Evolutionary conservation across 2,329 filamentous ascomycete genomes (phyloP).

Genomic region (Aquanectria penicillioides): DNA sequence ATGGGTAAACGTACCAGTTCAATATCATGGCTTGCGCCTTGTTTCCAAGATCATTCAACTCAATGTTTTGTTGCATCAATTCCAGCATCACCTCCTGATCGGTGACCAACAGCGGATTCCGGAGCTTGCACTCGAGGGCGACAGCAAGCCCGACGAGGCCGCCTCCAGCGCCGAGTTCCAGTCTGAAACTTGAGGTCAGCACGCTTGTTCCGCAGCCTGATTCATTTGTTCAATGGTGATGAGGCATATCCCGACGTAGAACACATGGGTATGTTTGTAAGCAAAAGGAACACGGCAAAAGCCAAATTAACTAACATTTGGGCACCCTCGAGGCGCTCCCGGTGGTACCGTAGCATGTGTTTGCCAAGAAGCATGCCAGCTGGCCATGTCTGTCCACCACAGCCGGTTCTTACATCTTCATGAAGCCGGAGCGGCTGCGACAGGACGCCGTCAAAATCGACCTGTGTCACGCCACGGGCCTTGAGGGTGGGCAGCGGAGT

Average conservation of each 20-base stretch:
- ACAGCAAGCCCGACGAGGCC: constrained; percentile 81
- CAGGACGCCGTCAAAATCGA: constrained; percentile 80
- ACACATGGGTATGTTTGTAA: background rate
- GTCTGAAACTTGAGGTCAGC: constrained; percentile 59
- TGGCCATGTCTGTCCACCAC: constrained; percentile 94
- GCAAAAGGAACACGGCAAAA: background rate
- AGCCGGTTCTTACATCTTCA: constrained; percentile 88
- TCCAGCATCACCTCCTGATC: constrained; percentile 88
- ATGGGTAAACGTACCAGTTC: constrained; percentile 73
- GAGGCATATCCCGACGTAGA: constrained; percentile 10
- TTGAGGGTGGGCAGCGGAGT: constrained; percentile 70
- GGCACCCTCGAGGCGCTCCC: constrained; percentile 68
- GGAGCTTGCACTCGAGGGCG: constrained; percentile 64
- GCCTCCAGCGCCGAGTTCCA: constrained; percentile 92
- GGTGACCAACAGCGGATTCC: constrained; percentile 75
- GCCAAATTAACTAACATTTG: constrained; percentile 68
- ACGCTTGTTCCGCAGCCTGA: constrained; percentile 10
- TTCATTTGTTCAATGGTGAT: background rate
- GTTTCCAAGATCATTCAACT: constrained; percentile 76
- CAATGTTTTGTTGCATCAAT: constrained; percentile 88
- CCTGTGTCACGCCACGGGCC: constrained; percentile 59
- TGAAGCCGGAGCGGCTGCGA: constrained; percentile 76
- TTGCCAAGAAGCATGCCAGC: constrained; percentile 89
- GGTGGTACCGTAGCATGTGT: constrained; percentile 83
- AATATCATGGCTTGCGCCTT: constrained; percentile 75